Evolutionary conservation across 2,329 filamentous ascomycete species (phyloP).

Genomic region (Lachnellula arida): DNA sequence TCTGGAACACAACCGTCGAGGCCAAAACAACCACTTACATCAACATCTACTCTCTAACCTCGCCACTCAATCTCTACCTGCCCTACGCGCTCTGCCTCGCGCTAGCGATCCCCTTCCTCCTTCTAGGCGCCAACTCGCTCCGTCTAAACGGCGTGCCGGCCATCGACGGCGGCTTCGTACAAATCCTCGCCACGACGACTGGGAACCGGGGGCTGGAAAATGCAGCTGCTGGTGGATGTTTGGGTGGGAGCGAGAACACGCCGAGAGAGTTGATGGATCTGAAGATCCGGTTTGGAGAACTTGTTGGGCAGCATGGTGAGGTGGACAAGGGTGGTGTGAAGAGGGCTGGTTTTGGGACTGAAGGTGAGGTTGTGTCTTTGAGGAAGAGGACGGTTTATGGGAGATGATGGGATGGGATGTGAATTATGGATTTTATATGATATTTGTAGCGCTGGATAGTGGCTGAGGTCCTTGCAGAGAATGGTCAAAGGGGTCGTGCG

Average conservation of each 20-base stretch:
- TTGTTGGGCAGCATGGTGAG: not conserved
- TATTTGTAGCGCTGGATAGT: too few relatives aligned
- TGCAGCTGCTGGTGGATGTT: slow-evolving; percentile 2
- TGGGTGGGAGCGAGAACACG: slow-evolving; percentile 3
- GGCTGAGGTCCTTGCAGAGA: not conserved
- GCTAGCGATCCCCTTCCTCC: not conserved
- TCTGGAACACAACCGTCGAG: slow-evolving; percentile 3
- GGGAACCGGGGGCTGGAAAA: not conserved
- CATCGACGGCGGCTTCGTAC: slow-evolving; percentile 2
- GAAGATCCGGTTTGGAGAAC: slow-evolving; percentile 5
- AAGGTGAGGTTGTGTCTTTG: not conserved
- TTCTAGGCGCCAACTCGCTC: not conserved
- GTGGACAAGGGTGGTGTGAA: not conserved
- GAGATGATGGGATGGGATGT: too few relatives aligned
- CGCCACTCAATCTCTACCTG: not conserved
- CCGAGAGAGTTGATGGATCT: slow-evolving; percentile 4
- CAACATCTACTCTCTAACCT: slow-evolving; percentile 5
- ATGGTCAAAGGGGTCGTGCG: not conserved
- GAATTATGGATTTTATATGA: too few relatives aligned
- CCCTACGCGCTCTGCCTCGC: slow-evolving; percentile 4
- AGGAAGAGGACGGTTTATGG: too few relatives aligned
- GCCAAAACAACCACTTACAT: not conserved
- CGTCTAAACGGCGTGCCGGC: slow-evolving; percentile 4
- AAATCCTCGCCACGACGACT: slow-evolving; percentile 5
- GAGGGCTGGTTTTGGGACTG: not conserved